Base-by-base conservation (phyloP, 2,329 filamentous ascomycete genomes). In the Verticillium dahliae region DNA sequence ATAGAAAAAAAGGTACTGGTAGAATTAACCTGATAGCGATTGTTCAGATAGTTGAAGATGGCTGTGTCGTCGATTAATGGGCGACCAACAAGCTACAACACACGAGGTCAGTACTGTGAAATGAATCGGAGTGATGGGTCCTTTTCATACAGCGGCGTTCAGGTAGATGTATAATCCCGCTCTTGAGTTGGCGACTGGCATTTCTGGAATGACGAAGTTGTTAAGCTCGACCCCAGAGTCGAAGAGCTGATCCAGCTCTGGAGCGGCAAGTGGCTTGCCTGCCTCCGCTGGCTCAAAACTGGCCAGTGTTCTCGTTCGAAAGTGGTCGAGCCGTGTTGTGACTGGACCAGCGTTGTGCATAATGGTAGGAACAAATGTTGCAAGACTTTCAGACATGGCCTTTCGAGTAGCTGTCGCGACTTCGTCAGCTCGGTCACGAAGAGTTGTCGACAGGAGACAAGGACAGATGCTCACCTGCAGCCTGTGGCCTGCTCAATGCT, bases 91-190 rank as follows among this genome's bases (percentile, higher is more conserved):
- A 97, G 86, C 90, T 95, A n/a, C 54, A 13, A 13, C 14, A 9
- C 4, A 11, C 60, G 27, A 31, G 39, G 65, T 77, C 61, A 78
- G 69, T 60, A 57, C 34, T 27, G 4, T 31, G 54, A 31, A 7
- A 3, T 34, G 54, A 7, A 35, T 7, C 27, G 13, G 27, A 35
- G 2, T 2, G 33, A 14, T 14, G n/a, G 13, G 33, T 10, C 7
- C 5, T 15, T 15, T 11, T 72, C 85, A 66, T 78, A 95, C 90
- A 71, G 90, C 83, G 61, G 92, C 87, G 71, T 92, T 95, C 9
- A 97, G 78, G 72, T 94, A 95, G 6, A 96, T 81, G 70, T 95
- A 97, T 61, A 97, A 80, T 5, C 90, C 92, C 59, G 91, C 90
- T 72, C 92, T 85, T 3, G 92, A 91, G 66, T 91, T 92, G 57